Percentiles rank a stretch among this genome's conserved stretches.
Evolutionary conservation across 139 green algal genomes (phyloP).

Genomic region (Dunaliella primolecta): DNA sequence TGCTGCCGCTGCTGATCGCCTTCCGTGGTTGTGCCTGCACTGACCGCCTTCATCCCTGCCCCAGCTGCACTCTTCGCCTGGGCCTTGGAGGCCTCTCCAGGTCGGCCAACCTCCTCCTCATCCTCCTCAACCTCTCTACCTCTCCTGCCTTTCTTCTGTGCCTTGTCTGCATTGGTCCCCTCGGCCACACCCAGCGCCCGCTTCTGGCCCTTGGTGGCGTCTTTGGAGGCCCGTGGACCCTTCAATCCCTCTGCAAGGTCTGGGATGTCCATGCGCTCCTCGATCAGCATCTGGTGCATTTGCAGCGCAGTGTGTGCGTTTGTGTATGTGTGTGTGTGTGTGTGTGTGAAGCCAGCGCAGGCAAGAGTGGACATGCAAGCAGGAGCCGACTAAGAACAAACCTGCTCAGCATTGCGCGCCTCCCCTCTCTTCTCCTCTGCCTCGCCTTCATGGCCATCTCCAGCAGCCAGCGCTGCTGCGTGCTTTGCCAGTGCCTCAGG

Average conservation of each 20-base stretch:
- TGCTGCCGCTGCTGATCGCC: conserved; percentile 4
- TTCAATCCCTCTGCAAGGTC: too few species aligned
- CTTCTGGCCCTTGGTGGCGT: too few species aligned
- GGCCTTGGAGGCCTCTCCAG: too few species aligned
- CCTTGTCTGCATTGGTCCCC: too few species aligned
- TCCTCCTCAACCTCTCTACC: too few species aligned
- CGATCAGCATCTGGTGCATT: conserved; percentile 5
- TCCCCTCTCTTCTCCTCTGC: neutral
- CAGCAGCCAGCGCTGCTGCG: neutral
- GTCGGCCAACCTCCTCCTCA: too few species aligned
- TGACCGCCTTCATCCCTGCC: neutral
- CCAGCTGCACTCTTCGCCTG: conserved; percentile 1
- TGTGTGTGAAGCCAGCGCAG: too few species aligned
- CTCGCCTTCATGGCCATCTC: conserved; percentile 16
- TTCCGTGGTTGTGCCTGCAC: neutral
- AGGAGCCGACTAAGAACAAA: too few species aligned
- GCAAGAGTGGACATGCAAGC: too few species aligned
- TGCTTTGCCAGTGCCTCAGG: neutral
- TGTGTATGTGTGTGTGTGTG: neutral
- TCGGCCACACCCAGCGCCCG: too few species aligned
- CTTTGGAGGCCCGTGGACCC: too few species aligned
- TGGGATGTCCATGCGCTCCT: conserved; percentile 1
- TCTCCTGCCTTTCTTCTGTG: too few species aligned
- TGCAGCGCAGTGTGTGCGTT: neutral
- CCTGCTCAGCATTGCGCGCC: neutral